A percentile compares a stretch with the other conserved stretches of the same genome.
Conservation (phyloP, 371 early-diverging fungal genomes). For the Neoconidiobolus thromboides region DNA sequence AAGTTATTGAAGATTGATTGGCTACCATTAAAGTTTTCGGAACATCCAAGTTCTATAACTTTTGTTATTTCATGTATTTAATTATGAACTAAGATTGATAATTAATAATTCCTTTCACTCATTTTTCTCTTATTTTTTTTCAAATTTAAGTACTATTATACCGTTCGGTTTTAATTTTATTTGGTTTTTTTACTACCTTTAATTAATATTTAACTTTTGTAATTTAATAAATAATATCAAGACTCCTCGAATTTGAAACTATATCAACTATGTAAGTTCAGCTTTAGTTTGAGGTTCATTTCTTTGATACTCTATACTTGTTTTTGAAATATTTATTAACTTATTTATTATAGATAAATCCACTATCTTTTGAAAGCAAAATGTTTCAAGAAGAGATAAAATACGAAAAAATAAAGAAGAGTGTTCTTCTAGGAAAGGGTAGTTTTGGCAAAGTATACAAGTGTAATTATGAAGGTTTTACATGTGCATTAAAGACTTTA, state of each 20-base stretch:
- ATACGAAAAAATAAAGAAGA: slow-evolving; percentile 3
- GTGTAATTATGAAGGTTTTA: background rate
- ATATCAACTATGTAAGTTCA: background rate
- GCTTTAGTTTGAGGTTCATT: background rate
- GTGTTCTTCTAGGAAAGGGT: slow-evolving; percentile 1
- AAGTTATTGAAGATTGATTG: too few species aligned
- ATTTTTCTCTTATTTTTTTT: too few species aligned
- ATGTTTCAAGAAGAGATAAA: slow-evolving; percentile 2
- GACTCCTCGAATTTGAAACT: background rate
- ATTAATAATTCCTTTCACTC: too few species aligned
- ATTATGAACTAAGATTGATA: too few species aligned
- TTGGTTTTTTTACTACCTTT: background rate
- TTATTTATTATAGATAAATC: too few species aligned
- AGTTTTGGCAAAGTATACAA: slow-evolving; percentile 5
- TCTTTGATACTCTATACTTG: background rate
- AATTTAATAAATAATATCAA: background rate
- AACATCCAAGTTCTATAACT: too few species aligned
- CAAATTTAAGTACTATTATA: too few species aligned
- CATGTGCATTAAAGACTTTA: slow-evolving; percentile 4
- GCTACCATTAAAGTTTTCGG: too few species aligned
- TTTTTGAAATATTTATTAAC: too few species aligned
- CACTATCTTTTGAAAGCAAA: background rate
- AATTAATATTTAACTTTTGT: background rate
- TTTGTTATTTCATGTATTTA: too few species aligned
- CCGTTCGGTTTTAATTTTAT: too few species aligned